phyloP scores from a whole-genome alignment of 2,329 filamentous ascomycete species.

The Leptographium procerum region DNA sequence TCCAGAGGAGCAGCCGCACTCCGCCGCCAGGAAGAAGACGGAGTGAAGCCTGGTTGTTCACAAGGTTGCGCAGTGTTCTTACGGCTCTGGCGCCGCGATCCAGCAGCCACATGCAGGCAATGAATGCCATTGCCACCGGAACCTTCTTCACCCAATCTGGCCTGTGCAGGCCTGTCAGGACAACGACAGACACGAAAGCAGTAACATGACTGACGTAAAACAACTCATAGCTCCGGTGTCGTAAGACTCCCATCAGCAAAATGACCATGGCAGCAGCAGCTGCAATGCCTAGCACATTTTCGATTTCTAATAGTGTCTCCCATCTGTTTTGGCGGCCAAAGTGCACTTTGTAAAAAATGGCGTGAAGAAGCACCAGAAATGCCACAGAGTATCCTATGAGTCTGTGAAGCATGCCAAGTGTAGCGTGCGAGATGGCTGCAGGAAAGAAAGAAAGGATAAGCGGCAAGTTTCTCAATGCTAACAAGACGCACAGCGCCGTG shows the following conservation, averaged over 20 bases:
- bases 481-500: conserved; percentile 36
- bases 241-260: neutral
- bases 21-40: neutral
- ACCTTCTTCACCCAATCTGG: neutral
- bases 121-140: neutral
- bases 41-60: neutral
- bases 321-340: neutral
- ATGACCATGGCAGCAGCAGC: neutral
- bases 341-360: neutral
- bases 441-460: conserved; percentile 38
- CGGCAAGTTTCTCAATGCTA: conserved; percentile 47
- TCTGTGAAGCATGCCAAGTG: neutral
- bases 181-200: neutral
- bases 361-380: neutral
- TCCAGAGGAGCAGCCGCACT: neutral
- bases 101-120: neutral
- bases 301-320: neutral
- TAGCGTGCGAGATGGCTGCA: conserved; percentile 37
- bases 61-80: neutral
- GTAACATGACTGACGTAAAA: neutral
- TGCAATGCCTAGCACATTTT: neutral
- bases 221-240: neutral
- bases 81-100: neutral
- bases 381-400: neutral
- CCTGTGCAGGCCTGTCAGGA: neutral